These are phyloP conservation scores for Chlorella variabilis DNA, from an alignment of 163 green algal species.

Conservation along the genomic window DNA sequence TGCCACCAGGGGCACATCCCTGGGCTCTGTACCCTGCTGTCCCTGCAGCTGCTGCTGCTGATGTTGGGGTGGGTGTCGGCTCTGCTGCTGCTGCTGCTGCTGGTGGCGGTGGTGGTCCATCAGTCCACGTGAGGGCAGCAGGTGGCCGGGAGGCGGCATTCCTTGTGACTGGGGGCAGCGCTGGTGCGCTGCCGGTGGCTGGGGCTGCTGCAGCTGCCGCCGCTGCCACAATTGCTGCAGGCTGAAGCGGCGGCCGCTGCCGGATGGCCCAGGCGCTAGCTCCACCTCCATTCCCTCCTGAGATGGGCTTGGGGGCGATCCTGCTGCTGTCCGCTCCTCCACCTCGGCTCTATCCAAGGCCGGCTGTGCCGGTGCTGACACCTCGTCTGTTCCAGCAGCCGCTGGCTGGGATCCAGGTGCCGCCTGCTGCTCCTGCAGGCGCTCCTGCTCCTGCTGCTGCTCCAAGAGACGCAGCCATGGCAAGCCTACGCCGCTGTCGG, in stretches of 20 bases:
- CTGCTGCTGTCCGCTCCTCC: no score
- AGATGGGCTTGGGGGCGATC: no score
- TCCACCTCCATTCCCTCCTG: not conserved
- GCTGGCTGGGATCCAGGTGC: no score
- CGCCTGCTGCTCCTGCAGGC: no score
- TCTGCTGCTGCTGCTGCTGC: not conserved
- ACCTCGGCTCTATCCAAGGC: conserved; percentile 21
- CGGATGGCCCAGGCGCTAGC: not conserved
- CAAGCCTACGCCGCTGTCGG: not conserved
- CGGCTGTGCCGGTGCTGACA: not conserved
- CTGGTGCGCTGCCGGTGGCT: no score
- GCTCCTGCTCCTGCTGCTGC: not conserved
- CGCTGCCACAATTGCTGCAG: not conserved
- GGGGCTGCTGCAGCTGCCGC: not conserved
- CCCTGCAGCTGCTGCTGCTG: not conserved
- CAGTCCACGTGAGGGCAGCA: no score
- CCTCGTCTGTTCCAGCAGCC: no score
- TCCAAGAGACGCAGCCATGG: not conserved
- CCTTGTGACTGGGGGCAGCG: no score
- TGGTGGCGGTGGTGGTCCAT: not conserved
- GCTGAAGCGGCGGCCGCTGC: not conserved
- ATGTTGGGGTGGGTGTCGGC: not conserved
- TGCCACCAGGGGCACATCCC: no score
- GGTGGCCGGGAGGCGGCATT: no score
- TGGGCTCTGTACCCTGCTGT: not conserved